Evolutionary conservation across 371 early-diverging fungal genomes (phyloP).

Genomic region (Mortierella sp.): DNA sequence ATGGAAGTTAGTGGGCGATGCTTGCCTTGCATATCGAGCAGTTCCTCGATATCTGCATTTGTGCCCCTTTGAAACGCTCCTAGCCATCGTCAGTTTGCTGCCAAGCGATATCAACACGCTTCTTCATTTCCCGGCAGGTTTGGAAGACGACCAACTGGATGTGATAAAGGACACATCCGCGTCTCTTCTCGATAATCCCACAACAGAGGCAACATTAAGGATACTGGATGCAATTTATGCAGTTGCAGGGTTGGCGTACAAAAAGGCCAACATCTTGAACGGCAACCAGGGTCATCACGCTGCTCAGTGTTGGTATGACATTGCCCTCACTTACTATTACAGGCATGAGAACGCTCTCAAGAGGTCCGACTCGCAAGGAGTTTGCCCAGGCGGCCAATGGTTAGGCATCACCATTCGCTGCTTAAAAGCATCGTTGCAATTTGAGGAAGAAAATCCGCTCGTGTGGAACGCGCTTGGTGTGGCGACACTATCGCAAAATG

Average conservation of each 20-base stretch:
- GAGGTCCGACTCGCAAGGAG: conserved; percentile 8
- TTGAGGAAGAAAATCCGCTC: conserved; percentile 65
- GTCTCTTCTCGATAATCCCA: conserved; percentile 11
- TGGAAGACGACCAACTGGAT: conserved; percentile 19
- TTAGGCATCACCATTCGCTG: conserved; percentile 59
- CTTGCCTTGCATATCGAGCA: conserved; percentile 63
- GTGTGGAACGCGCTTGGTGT: conserved; percentile 87
- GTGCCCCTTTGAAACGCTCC: conserved; percentile 54
- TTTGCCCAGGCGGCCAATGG: conserved; percentile 11
- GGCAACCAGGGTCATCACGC: conserved; percentile 40
- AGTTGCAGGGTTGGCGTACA: conserved; percentile 38
- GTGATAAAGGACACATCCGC: background rate
- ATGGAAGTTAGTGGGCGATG: conserved; percentile 81
- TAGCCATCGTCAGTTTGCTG: conserved; percentile 48
- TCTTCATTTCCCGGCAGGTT: conserved; percentile 56
- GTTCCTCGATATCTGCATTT: conserved; percentile 62
- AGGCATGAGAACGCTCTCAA: conserved; percentile 35
- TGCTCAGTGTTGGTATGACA: conserved; percentile 64
- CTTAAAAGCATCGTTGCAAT: conserved; percentile 71
- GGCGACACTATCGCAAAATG: conserved; percentile 61
- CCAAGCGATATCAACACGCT: conserved; percentile 52
- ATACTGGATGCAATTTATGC: conserved; percentile 26
- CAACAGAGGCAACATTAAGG: conserved; percentile 41
- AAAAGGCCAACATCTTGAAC: conserved; percentile 42
- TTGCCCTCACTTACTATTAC: conserved; percentile 52